Evolutionary conservation across 2,329 filamentous ascomycete species (phyloP).

Genomic region (Alternaria brassicae): DNA sequence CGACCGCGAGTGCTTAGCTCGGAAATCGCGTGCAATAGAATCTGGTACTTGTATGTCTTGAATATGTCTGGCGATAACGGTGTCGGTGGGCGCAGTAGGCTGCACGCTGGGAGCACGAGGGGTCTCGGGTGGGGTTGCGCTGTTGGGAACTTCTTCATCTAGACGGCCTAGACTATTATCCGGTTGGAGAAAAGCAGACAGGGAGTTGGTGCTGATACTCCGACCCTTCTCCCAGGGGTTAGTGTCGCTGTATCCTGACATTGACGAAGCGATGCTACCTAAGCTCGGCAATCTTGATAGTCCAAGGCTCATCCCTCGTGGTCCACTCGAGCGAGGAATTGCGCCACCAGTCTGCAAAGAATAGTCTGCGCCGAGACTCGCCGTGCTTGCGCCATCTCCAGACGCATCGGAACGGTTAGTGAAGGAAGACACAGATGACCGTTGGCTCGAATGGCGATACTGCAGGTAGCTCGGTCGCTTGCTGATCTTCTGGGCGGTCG

Average conservation of each 20-base stretch:
- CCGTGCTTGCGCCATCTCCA: slow-evolving; percentile 73
- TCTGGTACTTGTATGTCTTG: slow-evolving; percentile 91
- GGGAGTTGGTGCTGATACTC: slow-evolving; percentile 49
- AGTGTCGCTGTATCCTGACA: slow-evolving; percentile 61
- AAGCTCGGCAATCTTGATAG: slow-evolving; percentile 82
- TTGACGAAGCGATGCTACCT: slow-evolving; percentile 84
- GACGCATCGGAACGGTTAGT: slow-evolving; percentile 61
- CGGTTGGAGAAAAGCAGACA: slow-evolving; percentile 39
- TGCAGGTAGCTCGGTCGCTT: slow-evolving; percentile 64
- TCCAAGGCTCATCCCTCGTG: slow-evolving; percentile 58
- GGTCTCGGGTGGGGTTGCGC: slow-evolving; percentile 66
- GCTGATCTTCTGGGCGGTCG: slow-evolving; percentile 36
- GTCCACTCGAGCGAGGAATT: slow-evolving; percentile 57
- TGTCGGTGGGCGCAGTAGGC: slow-evolving; percentile 76
- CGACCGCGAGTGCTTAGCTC: slow-evolving; percentile 72
- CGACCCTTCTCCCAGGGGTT: slow-evolving; percentile 53
- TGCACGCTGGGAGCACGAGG: slow-evolving; percentile 66
- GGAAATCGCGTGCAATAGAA: slow-evolving; percentile 85
- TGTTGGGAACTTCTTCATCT: slow-evolving; percentile 64
- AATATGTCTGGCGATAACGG: slow-evolving; percentile 84
- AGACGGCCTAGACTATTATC: slow-evolving; percentile 63
- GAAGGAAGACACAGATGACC: slow-evolving; percentile 65
- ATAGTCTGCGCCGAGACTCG: slow-evolving; percentile 78
- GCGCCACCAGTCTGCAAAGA: slow-evolving; percentile 83
- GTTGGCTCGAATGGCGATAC: slow-evolving; percentile 63